phyloP scores from a whole-genome alignment of 176 grass and related monocot species.

The maize (Zea mays) region Zm-B73-REFERENCE-NAM-5.0 NC_050104.1:143000001-143000500 shows the following conservation, averaged over 20 bases:
- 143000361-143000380: constrained; percentile 88
- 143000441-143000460: constrained; percentile 21
- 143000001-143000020: no score
- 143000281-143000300: background rate
- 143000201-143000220: background rate
- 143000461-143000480: background rate
- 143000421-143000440: constrained; percentile 98
- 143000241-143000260: background rate
- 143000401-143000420: constrained; percentile 90
- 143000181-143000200: constrained; percentile 10
- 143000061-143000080: no score
- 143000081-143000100: no score
- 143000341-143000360: constrained; percentile 94
- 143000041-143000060: no score
- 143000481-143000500: background rate
- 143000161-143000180: background rate
- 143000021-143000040: no score
- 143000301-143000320: constrained; percentile 5
- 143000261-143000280: background rate
- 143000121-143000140: no score
- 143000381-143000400: constrained; percentile 85
- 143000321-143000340: constrained; percentile 9
- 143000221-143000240: constrained; percentile 1
- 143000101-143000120: no score
- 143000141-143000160: constrained; percentile 16